Base-by-base conservation (phyloP, 345 rosid species). In the Ceriops tagal region DNA sequence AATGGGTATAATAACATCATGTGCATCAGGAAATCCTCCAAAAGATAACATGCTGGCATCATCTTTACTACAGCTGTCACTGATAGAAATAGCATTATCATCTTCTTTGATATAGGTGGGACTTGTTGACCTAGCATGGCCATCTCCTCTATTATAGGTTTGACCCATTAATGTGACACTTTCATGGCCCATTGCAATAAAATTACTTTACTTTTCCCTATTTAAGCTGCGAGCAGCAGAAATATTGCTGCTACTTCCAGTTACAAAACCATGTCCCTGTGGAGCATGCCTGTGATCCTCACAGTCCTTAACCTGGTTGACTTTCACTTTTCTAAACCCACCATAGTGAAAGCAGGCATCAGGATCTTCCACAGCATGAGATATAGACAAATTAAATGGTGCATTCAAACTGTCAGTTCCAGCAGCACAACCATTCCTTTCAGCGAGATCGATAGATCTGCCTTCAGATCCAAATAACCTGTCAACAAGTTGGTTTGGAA, bases 391-490 rank as follows among this genome's bases (percentile, higher is more conserved):
- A 58, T 82, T 87, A 73, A 80, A 81, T 60, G 93, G 82, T 13
- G 81, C 79, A 55, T 85, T 86, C 21, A 51, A 28, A 31, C 53
- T 65, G 61, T 65, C 73, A 10, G 70, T 73, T 82, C 84, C 91
- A 62, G 73, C 74, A 24, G 83, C 75, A 37, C 83, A 79, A 65
- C 79, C 49, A 32, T 76, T 82, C 73, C 88, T 79, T 39, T 86
- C 85, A 58, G 70, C 71, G 61, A 83, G 84, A 85, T 71, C 75
- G 62, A 83, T 73, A 26, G 93, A 76, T 73, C 88, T 78, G 16
- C 83, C 73, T 61, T 88, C 96, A 35, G 92, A 72, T 28, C 86
- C 93, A 66, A 90, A 80, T 71, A 88, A 84, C 71, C 84, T 75
- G 52, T 84, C 85, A 65, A 85, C 78, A 70, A 85, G 80, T 78